Evolutionary conservation across 2,329 filamentous ascomycete genomes (phyloP).

Genomic region (Fusarium sp.): DNA sequence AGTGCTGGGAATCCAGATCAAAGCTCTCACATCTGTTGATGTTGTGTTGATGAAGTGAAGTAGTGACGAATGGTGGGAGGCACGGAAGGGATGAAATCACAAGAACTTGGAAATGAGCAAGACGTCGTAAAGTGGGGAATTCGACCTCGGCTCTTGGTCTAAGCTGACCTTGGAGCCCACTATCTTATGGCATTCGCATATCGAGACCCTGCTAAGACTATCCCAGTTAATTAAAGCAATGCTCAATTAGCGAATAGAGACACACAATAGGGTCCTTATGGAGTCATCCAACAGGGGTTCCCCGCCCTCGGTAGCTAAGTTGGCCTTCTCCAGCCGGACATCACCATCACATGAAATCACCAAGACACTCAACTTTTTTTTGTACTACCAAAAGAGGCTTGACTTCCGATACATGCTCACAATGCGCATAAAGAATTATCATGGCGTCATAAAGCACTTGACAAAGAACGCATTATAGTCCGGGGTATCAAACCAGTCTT

Average conservation of each 20-base stretch:
- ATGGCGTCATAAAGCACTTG: neutral
- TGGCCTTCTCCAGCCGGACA: slow-evolving; percentile 9
- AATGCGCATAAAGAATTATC: neutral
- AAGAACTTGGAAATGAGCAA: slow-evolving; percentile 43
- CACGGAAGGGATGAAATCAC: slow-evolving; percentile 35
- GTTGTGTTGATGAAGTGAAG: neutral
- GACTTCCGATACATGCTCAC: neutral
- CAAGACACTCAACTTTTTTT: neutral
- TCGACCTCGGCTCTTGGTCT: slow-evolving; percentile 36
- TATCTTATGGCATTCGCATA: slow-evolving; percentile 14
- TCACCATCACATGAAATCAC: slow-evolving; percentile 29
- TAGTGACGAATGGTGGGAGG: slow-evolving; percentile 2
- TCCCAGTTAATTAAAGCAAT: slow-evolving; percentile 40
- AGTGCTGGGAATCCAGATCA: slow-evolving; percentile 24
- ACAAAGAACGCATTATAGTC: neutral
- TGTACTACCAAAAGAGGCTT: slow-evolving; percentile 6
- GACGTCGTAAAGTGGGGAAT: slow-evolving; percentile 34
- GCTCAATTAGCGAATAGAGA: slow-evolving; percentile 16
- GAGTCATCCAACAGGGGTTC: slow-evolving; percentile 30
- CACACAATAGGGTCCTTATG: neutral
- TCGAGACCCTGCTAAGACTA: slow-evolving; percentile 24
- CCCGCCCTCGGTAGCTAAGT: slow-evolving; percentile 32
- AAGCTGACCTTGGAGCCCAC: slow-evolving; percentile 9
- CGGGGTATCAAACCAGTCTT: slow-evolving; percentile 42
- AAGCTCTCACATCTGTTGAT: slow-evolving; percentile 28